Conservation (phyloP, 495 filamentous ascomycete species). For the Aspergillus diversus region DNA sequence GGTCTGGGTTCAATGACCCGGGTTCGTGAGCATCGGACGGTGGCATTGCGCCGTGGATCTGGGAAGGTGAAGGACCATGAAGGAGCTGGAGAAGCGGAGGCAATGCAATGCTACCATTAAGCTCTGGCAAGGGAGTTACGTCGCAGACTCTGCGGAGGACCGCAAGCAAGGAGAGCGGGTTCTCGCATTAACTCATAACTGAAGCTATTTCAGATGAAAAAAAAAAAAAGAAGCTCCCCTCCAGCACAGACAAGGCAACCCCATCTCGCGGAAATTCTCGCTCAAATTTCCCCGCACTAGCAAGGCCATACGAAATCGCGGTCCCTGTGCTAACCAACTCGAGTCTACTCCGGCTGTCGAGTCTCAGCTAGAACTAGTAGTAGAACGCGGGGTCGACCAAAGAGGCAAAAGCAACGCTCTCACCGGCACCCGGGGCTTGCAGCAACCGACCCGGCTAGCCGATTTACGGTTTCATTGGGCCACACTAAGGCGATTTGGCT, state of each 20-base stretch:
- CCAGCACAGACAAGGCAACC: not conserved
- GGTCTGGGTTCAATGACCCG: not conserved
- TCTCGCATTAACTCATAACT: not conserved
- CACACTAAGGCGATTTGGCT: no score
- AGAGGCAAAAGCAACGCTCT: no score
- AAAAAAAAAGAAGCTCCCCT: no score
- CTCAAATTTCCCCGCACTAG: not conserved
- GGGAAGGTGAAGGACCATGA: not conserved
- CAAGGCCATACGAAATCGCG: not conserved
- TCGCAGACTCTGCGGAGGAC: not conserved
- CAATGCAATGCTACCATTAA: not conserved
- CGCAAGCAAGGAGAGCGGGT: not conserved
- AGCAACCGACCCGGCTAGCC: no score
- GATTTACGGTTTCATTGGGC: no score
- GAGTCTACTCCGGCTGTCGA: no score
- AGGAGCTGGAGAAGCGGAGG: not conserved
- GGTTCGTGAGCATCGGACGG: not conserved
- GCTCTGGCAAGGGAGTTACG: not conserved
- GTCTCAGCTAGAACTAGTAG: no score
- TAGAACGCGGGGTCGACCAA: no score
- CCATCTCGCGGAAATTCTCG: slow-evolving; percentile 13
- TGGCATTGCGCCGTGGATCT: not conserved
- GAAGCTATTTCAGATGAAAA: no score
- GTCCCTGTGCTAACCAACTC: no score
- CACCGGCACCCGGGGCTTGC: no score